Conservation (phyloP, 768 basidiomycete species). For the Termitomyces sp. region DNA sequence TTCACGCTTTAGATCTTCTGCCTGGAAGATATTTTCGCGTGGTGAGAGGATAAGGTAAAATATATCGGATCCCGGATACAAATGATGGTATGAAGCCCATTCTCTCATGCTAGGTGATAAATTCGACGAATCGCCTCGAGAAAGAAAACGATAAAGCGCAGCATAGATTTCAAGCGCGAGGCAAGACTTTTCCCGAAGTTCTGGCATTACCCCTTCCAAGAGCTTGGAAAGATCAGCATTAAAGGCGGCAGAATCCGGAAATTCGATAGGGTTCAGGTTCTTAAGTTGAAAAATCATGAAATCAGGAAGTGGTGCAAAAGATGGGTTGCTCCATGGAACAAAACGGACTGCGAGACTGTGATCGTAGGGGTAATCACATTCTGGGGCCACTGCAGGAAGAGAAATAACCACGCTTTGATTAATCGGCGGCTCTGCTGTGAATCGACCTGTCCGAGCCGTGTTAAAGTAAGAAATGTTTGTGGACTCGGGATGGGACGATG, state of each 20-base stretch:
- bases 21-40: slow-evolving; percentile 53
- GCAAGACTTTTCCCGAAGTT: slow-evolving; percentile 58
- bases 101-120: slow-evolving; percentile 35
- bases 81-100: slow-evolving; percentile 59
- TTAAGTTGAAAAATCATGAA: slow-evolving; percentile 52
- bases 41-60: slow-evolving; percentile 57
- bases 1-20: slow-evolving; percentile 38
- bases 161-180: slow-evolving; percentile 54
- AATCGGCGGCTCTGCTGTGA: slow-evolving; percentile 23
- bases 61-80: slow-evolving; percentile 58
- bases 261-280: slow-evolving; percentile 50
- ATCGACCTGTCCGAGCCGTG: slow-evolving; percentile 25
- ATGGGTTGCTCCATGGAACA: slow-evolving; percentile 57
- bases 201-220: slow-evolving; percentile 45
- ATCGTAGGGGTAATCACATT: neutral
- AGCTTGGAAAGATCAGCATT: slow-evolving; percentile 49
- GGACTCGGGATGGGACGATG: slow-evolving; percentile 17
- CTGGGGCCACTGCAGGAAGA: slow-evolving; percentile 1
- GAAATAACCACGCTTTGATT: neutral
- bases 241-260: slow-evolving; percentile 54
- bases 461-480: neutral
- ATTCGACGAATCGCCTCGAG: slow-evolving; percentile 34
- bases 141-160: slow-evolving; percentile 44
- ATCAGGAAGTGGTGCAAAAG: slow-evolving; percentile 60
- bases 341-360: slow-evolving; percentile 19